Evolutionary conservation across 2,329 filamentous ascomycete species (phyloP), one percentile per base, ranked within the genome.

Genomic region (Claviceps monticola): DNA sequence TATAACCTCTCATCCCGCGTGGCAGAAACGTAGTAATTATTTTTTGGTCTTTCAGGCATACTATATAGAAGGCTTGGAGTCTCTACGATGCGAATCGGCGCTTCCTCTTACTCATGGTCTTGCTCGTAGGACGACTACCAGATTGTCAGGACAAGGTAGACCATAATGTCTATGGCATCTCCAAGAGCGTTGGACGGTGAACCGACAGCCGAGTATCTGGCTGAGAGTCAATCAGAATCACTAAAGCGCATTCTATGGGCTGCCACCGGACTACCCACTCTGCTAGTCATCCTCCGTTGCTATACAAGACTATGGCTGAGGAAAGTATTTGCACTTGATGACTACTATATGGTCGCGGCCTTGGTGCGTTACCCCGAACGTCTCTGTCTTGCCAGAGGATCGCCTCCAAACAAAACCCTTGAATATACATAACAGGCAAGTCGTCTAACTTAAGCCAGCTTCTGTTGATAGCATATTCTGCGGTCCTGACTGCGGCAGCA

Each of bases 271-370:
- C 17, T 54, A 4, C 49, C 52, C 8, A 19, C 45, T 4, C 3
- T 46, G 17, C 29, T 51, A 29, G 46, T 51, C 2, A n/a, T 50
- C 26, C 26, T 54, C 16, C 49, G 53, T 19, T 52, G 46, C 43
- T 54, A 54, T 26, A 54, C 53, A 17, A 42, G 53, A 44, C 14
- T 54, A 42, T 52, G 46, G 42, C 52, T 54, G 21, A 45, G 52
- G 26, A 54, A 37, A 11, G 47, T 54, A 5, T 52, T 54, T 44
- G 53, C 47, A 2, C n/a, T 46, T 8, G 50, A 52, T 39, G 53
- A 54, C 37, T 50, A 41, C n/a, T 49, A 52, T 29, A 54, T 54
- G 53, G 43, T 54, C 26, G 49, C 50, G 19, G 53, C 53, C 14
- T 26, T 54, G 50, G 53, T 54, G 42, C 9, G 53, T 54, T 46